phyloP scores from a whole-genome alignment of 345 rosid genomes.

The Salix arbutifolia region DNA sequence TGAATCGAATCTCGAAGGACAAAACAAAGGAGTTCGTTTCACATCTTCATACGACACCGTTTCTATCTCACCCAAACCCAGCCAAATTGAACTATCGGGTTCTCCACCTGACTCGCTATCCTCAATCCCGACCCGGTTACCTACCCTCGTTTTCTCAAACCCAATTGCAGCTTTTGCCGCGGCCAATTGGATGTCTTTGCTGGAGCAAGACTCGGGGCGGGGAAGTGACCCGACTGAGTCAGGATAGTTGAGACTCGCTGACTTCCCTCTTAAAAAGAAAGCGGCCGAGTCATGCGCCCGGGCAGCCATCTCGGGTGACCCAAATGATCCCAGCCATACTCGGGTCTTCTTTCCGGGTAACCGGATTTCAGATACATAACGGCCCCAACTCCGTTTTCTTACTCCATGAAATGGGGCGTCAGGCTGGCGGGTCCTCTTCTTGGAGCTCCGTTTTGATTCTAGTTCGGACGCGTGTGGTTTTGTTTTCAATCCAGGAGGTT shows the following conservation, averaged over 20 bases:
- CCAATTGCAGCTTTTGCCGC: slow-evolving; percentile 22
- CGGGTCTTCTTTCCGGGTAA: slow-evolving; percentile 28
- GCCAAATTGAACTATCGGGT: background rate
- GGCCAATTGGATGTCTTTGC: slow-evolving; percentile 30
- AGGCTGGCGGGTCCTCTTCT: slow-evolving; percentile 11
- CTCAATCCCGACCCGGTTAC: background rate
- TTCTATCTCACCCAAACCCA: background rate
- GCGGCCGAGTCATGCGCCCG: slow-evolving; percentile 35
- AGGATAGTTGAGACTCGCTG: slow-evolving; percentile 28
- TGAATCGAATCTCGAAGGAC: slow-evolving; percentile 14
- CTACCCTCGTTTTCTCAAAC: background rate
- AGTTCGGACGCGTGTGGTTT: background rate
- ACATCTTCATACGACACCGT: slow-evolving; percentile 11
- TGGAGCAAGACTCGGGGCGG: slow-evolving; percentile 18
- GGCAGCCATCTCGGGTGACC: slow-evolving; percentile 28
- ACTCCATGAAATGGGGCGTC: slow-evolving; percentile 22
- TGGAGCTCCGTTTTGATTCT: background rate
- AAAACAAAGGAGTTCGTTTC: background rate
- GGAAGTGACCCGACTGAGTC: slow-evolving; percentile 25
- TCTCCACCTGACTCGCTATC: background rate
- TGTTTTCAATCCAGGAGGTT: background rate
- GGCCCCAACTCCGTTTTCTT: slow-evolving; percentile 31
- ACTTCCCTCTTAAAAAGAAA: slow-evolving; percentile 23
- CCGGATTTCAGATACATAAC: slow-evolving; percentile 31
- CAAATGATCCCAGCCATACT: slow-evolving; percentile 32